phyloP scores from a whole-genome alignment of 352 stramenopile species.

The Globisporangium cystogenes region DNA sequence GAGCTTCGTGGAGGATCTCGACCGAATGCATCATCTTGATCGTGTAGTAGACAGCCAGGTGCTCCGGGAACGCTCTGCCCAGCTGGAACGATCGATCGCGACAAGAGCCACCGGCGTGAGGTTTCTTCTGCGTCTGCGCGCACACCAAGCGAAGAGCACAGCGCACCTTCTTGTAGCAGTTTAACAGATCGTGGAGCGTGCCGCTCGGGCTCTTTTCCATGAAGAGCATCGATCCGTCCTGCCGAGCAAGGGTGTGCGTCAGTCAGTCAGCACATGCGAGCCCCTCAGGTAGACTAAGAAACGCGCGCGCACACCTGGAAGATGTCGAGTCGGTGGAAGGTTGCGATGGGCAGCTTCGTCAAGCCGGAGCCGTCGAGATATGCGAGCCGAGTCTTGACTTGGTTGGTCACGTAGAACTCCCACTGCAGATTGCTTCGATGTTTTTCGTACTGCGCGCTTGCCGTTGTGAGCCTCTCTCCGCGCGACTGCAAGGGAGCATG shows the following conservation, averaged over 20 bases:
- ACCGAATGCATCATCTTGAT: slow-evolving; percentile 78
- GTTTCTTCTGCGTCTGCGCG: neutral
- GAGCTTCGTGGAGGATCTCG: slow-evolving; percentile 50
- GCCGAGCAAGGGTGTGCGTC: neutral
- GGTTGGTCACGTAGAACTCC: slow-evolving; percentile 74
- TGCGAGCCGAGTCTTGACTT: slow-evolving; percentile 30
- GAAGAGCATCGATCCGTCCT: slow-evolving; percentile 75
- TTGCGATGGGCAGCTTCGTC: slow-evolving; percentile 22
- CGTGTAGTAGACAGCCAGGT: slow-evolving; percentile 64
- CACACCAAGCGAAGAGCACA: neutral
- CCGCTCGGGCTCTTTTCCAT: slow-evolving; percentile 67
- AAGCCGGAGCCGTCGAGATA: slow-evolving; percentile 15
- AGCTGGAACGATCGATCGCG: slow-evolving; percentile 19
- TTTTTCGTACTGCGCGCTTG: slow-evolving; percentile 51
- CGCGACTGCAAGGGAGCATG: neutral
- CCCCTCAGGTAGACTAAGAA: neutral
- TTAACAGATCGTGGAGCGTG: slow-evolving; percentile 76
- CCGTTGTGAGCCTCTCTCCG: neutral
- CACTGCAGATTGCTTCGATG: slow-evolving; percentile 62
- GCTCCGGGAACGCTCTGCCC: slow-evolving; percentile 58
- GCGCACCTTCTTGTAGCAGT: slow-evolving; percentile 68
- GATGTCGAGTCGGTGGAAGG: slow-evolving; percentile 46
- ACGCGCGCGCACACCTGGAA: slow-evolving; percentile 33
- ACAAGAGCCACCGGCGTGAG: neutral
- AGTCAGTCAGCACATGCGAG: neutral